Conservation (phyloP, 2,329 filamentous ascomycete species). For the Aureobasidium vineae region DNA sequence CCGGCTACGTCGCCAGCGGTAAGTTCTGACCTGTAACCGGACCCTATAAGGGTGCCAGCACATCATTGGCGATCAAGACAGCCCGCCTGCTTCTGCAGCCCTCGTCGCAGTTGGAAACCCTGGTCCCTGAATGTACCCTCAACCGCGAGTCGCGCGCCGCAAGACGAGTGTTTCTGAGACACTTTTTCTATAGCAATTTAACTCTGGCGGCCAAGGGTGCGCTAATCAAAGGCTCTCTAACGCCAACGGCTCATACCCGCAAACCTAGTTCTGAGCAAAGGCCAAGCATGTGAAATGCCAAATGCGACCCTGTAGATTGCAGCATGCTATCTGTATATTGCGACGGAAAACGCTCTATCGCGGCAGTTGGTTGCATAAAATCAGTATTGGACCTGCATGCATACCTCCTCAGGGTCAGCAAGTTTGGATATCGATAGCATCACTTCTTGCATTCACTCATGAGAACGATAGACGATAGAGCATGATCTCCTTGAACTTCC, state of each 20-base stretch:
- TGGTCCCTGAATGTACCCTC: conserved; percentile 1
- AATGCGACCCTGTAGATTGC: conserved; percentile 14
- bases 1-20: not conserved
- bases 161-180: conserved; percentile 15
- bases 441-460: not conserved
- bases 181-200: conserved; percentile 16
- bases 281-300: conserved; percentile 16
- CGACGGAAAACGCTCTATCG: too few relatives aligned
- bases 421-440: not conserved
- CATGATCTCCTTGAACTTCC: not conserved
- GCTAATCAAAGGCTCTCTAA: conserved; percentile 17
- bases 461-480: not conserved
- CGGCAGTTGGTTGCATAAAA: not conserved
- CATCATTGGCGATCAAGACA: conserved; percentile 22
- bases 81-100: not conserved
- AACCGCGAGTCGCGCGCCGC: conserved; percentile 13
- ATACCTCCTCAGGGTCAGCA: not conserved
- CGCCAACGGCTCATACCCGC: conserved; percentile 21
- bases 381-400: too few relatives aligned
- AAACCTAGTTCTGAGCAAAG: conserved; percentile 14
- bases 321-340: conserved; percentile 2
- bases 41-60: conserved; percentile 2
- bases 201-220: conserved; percentile 15
- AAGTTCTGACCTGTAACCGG: not conserved
- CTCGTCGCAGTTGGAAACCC: not conserved